Conservation (phyloP, 1,139 yeast species). For the Sugiyamaella paludigena region DNA sequence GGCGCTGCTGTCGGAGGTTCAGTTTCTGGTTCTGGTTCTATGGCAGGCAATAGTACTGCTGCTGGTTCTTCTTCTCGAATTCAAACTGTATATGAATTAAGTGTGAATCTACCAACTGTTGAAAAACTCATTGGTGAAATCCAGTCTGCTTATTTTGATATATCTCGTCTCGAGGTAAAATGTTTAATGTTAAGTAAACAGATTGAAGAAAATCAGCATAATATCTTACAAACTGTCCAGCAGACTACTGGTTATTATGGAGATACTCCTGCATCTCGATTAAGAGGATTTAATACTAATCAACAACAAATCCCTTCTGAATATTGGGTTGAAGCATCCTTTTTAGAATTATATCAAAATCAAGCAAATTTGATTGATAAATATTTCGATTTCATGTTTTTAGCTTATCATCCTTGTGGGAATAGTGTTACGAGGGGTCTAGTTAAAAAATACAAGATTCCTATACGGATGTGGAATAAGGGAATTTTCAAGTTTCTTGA, state of each 20-base stretch:
- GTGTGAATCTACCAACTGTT: constrained; percentile 20
- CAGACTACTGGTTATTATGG: constrained; percentile 7
- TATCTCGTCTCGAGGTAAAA: constrained; percentile 27
- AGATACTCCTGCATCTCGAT: constrained; percentile 5
- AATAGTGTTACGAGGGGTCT: constrained; percentile 27
- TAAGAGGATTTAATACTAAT: neutral
- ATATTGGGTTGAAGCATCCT: constrained; percentile 20
- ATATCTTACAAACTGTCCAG: constrained; percentile 1
- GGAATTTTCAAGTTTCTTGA: constrained; percentile 36
- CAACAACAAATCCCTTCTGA: constrained; percentile 8
- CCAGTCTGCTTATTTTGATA: constrained; percentile 29
- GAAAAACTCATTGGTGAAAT: constrained; percentile 25
- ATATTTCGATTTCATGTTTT: constrained; percentile 33
- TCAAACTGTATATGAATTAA: constrained; percentile 15
- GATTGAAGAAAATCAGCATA: constrained; percentile 18
- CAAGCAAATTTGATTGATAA: constrained; percentile 30
- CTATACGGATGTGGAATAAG: constrained; percentile 36
- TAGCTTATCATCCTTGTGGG: constrained; percentile 32
- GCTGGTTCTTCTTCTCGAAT: constrained; percentile 6
- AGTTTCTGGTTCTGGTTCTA: constrained; percentile 1
- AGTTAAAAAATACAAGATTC: constrained; percentile 33
- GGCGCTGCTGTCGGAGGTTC: neutral
- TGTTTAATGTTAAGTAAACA: constrained; percentile 20
- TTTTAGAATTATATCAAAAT: constrained; percentile 23
- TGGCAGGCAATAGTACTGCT: constrained; percentile 4